phyloP scores from a whole-genome alignment of 306 rosid species.

The Albizia julibrissin region DNA sequence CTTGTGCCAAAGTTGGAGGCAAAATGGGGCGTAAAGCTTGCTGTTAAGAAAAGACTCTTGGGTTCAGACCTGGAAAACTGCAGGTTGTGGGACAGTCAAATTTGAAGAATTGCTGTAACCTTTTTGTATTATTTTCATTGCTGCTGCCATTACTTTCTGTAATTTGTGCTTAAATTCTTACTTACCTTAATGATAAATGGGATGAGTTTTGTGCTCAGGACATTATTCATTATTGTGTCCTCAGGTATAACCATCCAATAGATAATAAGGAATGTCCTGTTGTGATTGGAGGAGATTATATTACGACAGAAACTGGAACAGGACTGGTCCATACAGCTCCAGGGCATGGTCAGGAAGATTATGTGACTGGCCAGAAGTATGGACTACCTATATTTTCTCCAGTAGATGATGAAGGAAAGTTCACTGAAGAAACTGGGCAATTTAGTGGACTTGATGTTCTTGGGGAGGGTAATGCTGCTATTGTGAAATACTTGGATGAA shows the following conservation, averaged over 20 bases:
- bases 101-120: constrained; percentile 25
- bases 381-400: constrained; percentile 89
- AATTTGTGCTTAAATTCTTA: constrained; percentile 17
- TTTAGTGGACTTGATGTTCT: constrained; percentile 96
- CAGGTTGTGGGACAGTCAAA: constrained; percentile 56
- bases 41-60: constrained; percentile 54
- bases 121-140: constrained; percentile 3
- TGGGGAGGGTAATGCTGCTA: constrained; percentile 84
- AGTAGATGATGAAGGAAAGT: constrained; percentile 83
- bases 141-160: constrained; percentile 19
- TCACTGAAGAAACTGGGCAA: constrained; percentile 96
- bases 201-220: constrained; percentile 21
- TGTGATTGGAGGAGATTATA: constrained; percentile 93
- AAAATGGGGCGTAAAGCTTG: constrained; percentile 84
- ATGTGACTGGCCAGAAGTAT: constrained; percentile 88
- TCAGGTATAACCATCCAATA: constrained; percentile 86
- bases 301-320: constrained; percentile 93
- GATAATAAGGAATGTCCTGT: constrained; percentile 75
- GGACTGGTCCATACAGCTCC: constrained; percentile 99
- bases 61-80: constrained; percentile 93
- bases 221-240: constrained; percentile 26
- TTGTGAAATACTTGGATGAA: constrained; percentile 83
- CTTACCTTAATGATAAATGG: constrained; percentile 12
- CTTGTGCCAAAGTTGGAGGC: constrained; percentile 86
- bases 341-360: constrained; percentile 99